Evolutionary conservation across 257 asterid species (phyloP).

Genomic region (Rubia yunnanensis): DNA sequence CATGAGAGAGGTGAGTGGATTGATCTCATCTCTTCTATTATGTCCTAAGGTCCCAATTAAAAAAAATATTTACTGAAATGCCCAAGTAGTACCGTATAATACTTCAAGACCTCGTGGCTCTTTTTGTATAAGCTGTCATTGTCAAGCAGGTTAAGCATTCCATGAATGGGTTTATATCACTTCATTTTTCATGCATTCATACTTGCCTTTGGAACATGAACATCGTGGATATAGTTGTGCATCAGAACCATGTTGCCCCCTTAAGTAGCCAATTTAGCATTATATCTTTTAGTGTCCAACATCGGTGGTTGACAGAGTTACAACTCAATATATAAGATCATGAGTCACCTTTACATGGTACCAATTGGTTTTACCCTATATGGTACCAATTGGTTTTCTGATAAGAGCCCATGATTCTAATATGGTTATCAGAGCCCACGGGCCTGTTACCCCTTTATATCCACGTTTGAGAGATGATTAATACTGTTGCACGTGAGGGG

Average conservation of each 20-base stretch:
- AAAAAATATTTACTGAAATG: slow-evolving; percentile 7
- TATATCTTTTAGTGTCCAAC: no score
- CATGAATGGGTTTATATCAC: background rate
- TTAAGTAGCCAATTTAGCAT: background rate
- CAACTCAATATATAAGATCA: no score
- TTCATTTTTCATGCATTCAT: background rate
- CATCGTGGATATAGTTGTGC: background rate
- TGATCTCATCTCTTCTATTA: slow-evolving; percentile 7
- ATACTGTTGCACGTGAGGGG: no score
- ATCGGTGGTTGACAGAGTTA: no score
- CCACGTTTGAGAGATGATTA: no score
- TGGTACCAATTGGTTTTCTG: no score
- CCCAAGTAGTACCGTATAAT: background rate
- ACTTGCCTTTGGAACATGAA: background rate
- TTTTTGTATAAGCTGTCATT: background rate
- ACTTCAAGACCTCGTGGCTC: background rate
- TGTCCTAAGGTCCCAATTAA: slow-evolving; percentile 2
- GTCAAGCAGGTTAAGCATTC: background rate
- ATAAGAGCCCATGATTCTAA: no score
- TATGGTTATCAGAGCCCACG: no score
- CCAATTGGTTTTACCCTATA: no score
- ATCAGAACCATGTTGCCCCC: background rate
- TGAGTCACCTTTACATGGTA: no score
- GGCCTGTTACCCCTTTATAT: no score
- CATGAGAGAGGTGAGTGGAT: slow-evolving; percentile 82